Evolutionary conservation across 805 yeast genomes (phyloP).

Genomic region (Scheffersomyces amazonensis): DNA sequence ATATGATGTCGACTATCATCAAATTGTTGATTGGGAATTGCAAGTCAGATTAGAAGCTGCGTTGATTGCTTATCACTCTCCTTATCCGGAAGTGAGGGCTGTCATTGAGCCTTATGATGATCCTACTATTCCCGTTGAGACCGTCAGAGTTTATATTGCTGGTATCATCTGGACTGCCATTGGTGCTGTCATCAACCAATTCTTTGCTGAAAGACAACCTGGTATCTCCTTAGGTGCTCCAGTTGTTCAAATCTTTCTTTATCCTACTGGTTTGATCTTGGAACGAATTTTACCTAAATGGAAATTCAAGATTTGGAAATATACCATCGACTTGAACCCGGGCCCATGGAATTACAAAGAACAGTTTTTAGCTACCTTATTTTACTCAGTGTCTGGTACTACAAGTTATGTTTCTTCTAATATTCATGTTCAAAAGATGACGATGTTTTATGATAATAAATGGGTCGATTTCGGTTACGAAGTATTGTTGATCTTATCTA

Average conservation of each 20-base stretch:
- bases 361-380: slow-evolving; percentile 59
- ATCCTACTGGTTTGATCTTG: slow-evolving; percentile 40
- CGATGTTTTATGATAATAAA: slow-evolving; percentile 16
- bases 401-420: slow-evolving; percentile 26
- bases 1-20: slow-evolving; percentile 2
- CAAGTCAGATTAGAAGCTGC: slow-evolving; percentile 42
- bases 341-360: slow-evolving; percentile 67
- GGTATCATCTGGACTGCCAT: slow-evolving; percentile 49
- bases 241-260: slow-evolving; percentile 44
- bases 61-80: slow-evolving; percentile 30
- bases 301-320: slow-evolving; percentile 17
- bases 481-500: slow-evolving; percentile 16
- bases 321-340: slow-evolving; percentile 27
- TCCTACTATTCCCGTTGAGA: slow-evolving; percentile 33
- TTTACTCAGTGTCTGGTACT: slow-evolving; percentile 30
- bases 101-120: slow-evolving; percentile 32
- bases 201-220: slow-evolving; percentile 54
- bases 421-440: slow-evolving; percentile 18
- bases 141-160: slow-evolving; percentile 48
- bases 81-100: slow-evolving; percentile 30
- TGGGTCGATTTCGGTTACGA: slow-evolving; percentile 27
- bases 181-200: slow-evolving; percentile 54
- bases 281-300: slow-evolving; percentile 36
- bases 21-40: slow-evolving; percentile 9
- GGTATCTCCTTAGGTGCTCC: slow-evolving; percentile 38